phyloP scores from a whole-genome alignment of 108 stramenopile species.

The Parietichytrium sp. region DNA sequence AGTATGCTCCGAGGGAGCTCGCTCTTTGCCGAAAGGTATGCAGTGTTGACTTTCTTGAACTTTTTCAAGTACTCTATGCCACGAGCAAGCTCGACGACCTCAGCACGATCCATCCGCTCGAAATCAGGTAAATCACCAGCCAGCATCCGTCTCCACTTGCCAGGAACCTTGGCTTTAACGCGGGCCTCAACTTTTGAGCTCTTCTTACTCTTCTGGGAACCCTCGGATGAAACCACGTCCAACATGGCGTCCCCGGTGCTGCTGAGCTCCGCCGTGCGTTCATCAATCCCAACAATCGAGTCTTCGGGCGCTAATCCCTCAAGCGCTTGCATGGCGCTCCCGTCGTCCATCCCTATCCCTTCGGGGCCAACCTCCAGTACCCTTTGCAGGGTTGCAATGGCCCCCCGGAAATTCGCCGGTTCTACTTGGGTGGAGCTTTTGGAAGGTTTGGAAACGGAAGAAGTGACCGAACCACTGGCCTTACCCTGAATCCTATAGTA shows the following conservation, averaged over 20 bases:
- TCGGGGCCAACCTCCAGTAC: neutral
- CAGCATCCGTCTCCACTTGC: neutral
- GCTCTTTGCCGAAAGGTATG: no score
- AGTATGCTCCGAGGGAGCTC: no score
- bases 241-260: no score
- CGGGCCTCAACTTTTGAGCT: neutral
- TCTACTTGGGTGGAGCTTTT: neutral
- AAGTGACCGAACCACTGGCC: no score
- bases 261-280: no score
- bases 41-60: neutral
- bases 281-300: no score
- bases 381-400: neutral
- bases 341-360: no score
- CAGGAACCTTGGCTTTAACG: neutral
- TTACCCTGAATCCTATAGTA: neutral
- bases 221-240: no score
- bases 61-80: slow-evolving; percentile 7
- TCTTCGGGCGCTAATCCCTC: no score
- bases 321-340: no score
- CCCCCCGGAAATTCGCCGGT: neutral
- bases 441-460: no score
- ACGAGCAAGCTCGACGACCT: slow-evolving; percentile 15
- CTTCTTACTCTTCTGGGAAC: no score
- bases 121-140: neutral
- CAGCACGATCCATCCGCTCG: slow-evolving; percentile 8